Conservation (phyloP, 2,329 filamentous ascomycete genomes). For the Coleophoma cylindrospora region DNA sequence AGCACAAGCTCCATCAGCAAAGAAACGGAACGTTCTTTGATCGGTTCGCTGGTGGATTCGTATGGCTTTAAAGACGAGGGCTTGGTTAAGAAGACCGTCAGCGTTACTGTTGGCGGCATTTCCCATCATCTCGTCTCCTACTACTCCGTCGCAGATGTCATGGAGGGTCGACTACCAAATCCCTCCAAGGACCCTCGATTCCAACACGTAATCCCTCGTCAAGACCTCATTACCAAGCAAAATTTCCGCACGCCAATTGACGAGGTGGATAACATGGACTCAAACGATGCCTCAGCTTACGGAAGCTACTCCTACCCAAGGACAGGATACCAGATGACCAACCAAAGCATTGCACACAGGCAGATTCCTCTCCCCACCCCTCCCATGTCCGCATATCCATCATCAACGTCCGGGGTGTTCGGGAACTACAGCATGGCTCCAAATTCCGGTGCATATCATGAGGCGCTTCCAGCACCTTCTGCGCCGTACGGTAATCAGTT, state of each 20-base stretch:
- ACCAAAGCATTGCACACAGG: conserved; percentile 21
- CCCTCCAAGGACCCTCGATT: conserved; percentile 51
- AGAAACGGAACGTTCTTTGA: conserved; percentile 36
- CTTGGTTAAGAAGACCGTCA: conserved; percentile 90
- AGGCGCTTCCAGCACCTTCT: conserved; percentile 11
- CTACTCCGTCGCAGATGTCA: conserved; percentile 78
- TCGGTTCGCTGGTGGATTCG: conserved; percentile 83
- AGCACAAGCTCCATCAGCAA: conserved; percentile 18
- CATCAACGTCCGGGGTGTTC: conserved; percentile 10
- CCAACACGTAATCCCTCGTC: conserved; percentile 46
- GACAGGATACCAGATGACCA: conserved; percentile 24
- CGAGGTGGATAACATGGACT: conserved; percentile 41
- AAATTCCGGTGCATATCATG: conserved; percentile 11
- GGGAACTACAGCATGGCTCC: conserved; percentile 13
- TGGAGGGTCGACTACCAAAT: conserved; percentile 45
- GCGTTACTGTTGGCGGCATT: conserved; percentile 67
- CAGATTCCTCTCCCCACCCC: conserved; percentile 23
- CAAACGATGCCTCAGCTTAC: conserved; percentile 21
- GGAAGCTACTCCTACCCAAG: conserved; percentile 15
- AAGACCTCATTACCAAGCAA: conserved; percentile 53
- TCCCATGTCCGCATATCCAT: conserved; percentile 8
- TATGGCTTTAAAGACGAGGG: conserved; percentile 82
- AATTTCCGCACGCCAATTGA: conserved; percentile 65
- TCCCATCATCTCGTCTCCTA: conserved; percentile 87
- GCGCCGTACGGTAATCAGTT: conserved; percentile 15